phyloP scores from a whole-genome alignment of 2,329 filamentous ascomycete species.

The Beauveria medogensis region DNA sequence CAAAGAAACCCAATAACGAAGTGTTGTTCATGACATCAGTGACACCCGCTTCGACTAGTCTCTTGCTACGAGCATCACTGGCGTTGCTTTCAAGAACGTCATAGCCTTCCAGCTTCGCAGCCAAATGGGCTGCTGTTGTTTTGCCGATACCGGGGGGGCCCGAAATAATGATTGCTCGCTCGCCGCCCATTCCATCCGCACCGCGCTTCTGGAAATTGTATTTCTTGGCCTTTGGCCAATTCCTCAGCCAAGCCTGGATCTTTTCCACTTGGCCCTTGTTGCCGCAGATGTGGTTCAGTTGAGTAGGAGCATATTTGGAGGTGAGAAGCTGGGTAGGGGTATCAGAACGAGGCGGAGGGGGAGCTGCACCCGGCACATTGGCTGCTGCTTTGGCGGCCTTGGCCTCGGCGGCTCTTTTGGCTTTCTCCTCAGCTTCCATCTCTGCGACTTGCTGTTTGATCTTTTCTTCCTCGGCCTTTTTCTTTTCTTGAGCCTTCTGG shows the following conservation, averaged over 20 bases:
- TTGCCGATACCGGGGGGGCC: conserved; percentile 96
- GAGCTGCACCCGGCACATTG: conserved; percentile 18
- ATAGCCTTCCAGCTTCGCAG: conserved; percentile 86
- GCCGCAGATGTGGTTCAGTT: conserved; percentile 82
- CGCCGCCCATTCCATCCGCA: conserved; percentile 72
- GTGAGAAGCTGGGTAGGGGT: conserved; percentile 70
- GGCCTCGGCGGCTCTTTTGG: conserved; percentile 41
- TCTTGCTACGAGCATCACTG: conserved; percentile 93
- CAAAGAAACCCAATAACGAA: conserved; percentile 85
- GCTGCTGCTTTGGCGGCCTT: conserved; percentile 40
- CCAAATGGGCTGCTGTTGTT: conserved; percentile 90
- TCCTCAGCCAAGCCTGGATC: conserved; percentile 77
- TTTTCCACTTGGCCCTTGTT: conserved; percentile 89
- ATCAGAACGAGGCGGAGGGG: conserved; percentile 23
- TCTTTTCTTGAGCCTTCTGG: conserved; percentile 76
- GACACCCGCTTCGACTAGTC: conserved; percentile 82
- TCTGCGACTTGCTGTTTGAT: conserved; percentile 71
- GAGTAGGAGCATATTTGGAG: conserved; percentile 84
- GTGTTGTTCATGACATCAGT: conserved; percentile 89
- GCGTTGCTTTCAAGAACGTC: conserved; percentile 94
- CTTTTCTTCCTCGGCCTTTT: conserved; percentile 75
- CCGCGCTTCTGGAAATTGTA: conserved; percentile 76
- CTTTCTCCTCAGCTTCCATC: conserved; percentile 75
- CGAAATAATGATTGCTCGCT: conserved; percentile 88
- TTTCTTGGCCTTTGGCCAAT: conserved; percentile 72